Evolutionary conservation across 495 filamentous ascomycete species (phyloP), one percentile per base, ranked within the genome.

Genomic region (Hypoxylon fragiforme): DNA sequence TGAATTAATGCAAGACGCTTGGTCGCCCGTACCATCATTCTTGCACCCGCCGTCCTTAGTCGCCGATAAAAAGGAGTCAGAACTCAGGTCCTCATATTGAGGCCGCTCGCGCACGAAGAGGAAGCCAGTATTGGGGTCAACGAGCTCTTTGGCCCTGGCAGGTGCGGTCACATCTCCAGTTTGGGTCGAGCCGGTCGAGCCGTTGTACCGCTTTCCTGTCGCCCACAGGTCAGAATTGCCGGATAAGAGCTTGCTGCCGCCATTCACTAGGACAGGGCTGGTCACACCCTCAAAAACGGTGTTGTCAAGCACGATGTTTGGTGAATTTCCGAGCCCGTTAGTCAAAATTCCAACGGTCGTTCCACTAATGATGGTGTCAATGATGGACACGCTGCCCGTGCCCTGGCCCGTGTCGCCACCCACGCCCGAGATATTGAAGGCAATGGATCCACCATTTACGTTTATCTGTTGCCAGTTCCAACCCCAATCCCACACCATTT

Each of bases 331-430:
- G 4, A 12, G 5, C 3, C 4, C 31, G 8, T 75, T 79, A 30
- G 85, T 89, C 8, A 81, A 71, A 15, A 91, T 72, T 59, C 81
- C 88, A 31, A 79, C 77, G 1, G 76, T 75, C 4, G 81, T 85
- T 58, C 83, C 81, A 30, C 67, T 81, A 85, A 65, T 92, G 31
- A 12, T n/a, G 31, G 5, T 12, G 12, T 34, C 90, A 19, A 88
- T 77, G 42, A 92, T 67, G 21, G 89, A 69, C n/a, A 91, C 76
- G 0, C 85, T 87, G 20, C 87, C 86, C 19, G 84, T 82, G 12
- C 77, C 80, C 63, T 86, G 84, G 57, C 77, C 77, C 19, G 18
- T 50, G 2, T 70, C 63, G 7, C 65, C 72, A 11, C 74, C 75
- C n/a, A 72, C 77, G 7, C 71, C 60, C 6, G 24, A 53, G n/a